A percentile compares a stretch with the other conserved stretches of the same genome.
These are phyloP conservation scores for Tillandsia fasciculata DNA, from an alignment of 176 grass and related monocot genomes.

Conservation along the genomic window DNA sequence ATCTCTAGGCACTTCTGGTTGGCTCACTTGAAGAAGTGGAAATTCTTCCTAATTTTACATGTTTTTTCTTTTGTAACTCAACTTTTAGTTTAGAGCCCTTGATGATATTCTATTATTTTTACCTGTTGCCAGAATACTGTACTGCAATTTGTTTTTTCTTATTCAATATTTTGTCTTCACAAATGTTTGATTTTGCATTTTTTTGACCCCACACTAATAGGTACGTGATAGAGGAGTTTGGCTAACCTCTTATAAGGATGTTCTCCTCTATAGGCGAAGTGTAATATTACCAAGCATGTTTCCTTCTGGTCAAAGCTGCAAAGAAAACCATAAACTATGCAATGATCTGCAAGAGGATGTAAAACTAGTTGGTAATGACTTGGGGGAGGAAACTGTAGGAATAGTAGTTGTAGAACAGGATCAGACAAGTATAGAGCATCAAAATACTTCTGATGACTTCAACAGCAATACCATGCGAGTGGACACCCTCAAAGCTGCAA, in stretches of 20 bases:
- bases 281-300: conserved; percentile 84
- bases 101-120: too few species aligned
- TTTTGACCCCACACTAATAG: conserved; percentile 17
- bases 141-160: too few species aligned
- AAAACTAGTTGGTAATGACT: conserved; percentile 25
- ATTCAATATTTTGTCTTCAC: too few species aligned
- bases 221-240: conserved; percentile 82
- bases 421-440: conserved; percentile 5
- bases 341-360: conserved; percentile 23
- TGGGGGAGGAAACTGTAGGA: conserved; percentile 15
- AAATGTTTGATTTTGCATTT: too few species aligned
- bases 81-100: too few species aligned
- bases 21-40: too few species aligned
- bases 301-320: conserved; percentile 66
- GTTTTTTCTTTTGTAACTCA: too few species aligned
- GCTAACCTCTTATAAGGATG: conserved; percentile 70
- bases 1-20: too few species aligned
- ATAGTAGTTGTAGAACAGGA: conserved; percentile 24
- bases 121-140: too few species aligned
- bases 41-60: too few species aligned
- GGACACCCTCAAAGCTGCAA: conserved; percentile 19
- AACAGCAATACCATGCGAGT: conserved; percentile 1
- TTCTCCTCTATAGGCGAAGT: conserved; percentile 57
- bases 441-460: not conserved
- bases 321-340: conserved; percentile 7